Conservation (phyloP, 2,329 filamentous ascomycete genomes). For the Hortaea werneckii region DNA sequence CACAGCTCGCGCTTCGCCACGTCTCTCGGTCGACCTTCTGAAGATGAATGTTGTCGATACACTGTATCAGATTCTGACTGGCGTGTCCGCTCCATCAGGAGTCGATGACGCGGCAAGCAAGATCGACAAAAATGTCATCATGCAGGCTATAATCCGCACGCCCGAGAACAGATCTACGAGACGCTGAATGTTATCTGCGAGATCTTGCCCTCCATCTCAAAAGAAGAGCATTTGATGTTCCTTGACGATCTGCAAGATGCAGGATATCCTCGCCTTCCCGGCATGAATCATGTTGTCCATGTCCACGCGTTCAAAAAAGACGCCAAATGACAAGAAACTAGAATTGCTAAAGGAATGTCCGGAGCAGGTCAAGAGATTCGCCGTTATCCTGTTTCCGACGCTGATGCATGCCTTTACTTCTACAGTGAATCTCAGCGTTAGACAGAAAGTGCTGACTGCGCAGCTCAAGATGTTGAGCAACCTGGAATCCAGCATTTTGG, state of each 20-base stretch:
- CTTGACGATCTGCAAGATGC: slow-evolving; percentile 41
- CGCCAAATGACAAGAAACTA: slow-evolving; percentile 69
- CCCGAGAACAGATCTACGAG: slow-evolving; percentile 91
- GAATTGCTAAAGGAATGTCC: slow-evolving; percentile 74
- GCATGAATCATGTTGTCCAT: slow-evolving; percentile 35
- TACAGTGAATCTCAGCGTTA: slow-evolving; percentile 87
- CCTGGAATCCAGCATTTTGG: slow-evolving; percentile 71
- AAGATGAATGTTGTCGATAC: slow-evolving; percentile 97
- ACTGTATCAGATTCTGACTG: slow-evolving; percentile 91
- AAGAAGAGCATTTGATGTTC: slow-evolving; percentile 39
- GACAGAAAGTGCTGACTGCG: slow-evolving; percentile 90
- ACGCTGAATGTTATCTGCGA: slow-evolving; percentile 97
- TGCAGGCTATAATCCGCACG: slow-evolving; percentile 94
- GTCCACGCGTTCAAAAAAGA: slow-evolving; percentile 40
- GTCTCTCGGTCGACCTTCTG: slow-evolving; percentile 77
- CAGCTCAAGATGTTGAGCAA: slow-evolving; percentile 98
- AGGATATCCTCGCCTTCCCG: slow-evolving; percentile 33
- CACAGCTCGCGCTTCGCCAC: slow-evolving; percentile 78
- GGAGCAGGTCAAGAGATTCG: slow-evolving; percentile 78
- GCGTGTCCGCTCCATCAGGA: slow-evolving; percentile 78
- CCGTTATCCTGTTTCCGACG: slow-evolving; percentile 85
- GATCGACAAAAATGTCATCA: slow-evolving; percentile 92
- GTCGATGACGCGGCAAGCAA: slow-evolving; percentile 70
- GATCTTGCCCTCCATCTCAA: slow-evolving; percentile 66
- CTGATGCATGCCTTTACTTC: slow-evolving; percentile 95